Conservation (phyloP, 2,329 filamentous ascomycete genomes). For the Podosphaera leucotricha region DNA sequence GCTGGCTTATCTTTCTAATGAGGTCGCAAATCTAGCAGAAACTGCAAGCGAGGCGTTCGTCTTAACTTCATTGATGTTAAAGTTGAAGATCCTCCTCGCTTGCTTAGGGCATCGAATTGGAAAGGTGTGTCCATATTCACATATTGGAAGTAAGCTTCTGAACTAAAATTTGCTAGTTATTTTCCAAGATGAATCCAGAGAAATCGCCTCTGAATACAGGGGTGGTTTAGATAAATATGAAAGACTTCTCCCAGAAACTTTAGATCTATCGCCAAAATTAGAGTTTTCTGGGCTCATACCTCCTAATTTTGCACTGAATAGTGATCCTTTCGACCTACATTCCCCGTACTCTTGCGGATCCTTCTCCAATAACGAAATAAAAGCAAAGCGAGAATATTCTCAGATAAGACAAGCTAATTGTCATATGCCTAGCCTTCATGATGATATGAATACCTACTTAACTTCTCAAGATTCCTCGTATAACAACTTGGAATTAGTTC, state of each 20-base stretch:
- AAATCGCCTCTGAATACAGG: slow-evolving; percentile 75
- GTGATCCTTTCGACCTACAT: not conserved
- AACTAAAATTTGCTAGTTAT: slow-evolving; percentile 25
- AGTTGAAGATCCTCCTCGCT: slow-evolving; percentile 38
- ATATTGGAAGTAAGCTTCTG: not conserved
- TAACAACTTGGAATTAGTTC: not conserved
- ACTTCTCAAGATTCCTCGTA: not conserved
- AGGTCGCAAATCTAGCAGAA: slow-evolving; percentile 65
- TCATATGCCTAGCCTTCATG: slow-evolving; percentile 6
- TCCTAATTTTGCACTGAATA: not conserved
- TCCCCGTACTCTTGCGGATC: not conserved
- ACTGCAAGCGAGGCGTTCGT: slow-evolving; percentile 66
- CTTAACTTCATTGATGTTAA: slow-evolving; percentile 82
- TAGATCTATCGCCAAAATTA: not conserved
- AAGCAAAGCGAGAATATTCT: slow-evolving; percentile 9
- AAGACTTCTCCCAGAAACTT: not conserved
- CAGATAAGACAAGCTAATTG: slow-evolving; percentile 12
- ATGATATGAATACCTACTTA: not conserved
- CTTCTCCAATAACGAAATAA: not conserved
- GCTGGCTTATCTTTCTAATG: not conserved
- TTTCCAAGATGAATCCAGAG: slow-evolving; percentile 72
- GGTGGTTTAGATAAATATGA: slow-evolving; percentile 52
- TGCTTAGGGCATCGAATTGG: slow-evolving; percentile 40
- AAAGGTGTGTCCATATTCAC: slow-evolving; percentile 20
- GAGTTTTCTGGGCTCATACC: not conserved